Evolutionary conservation across 306 rosid genomes (phyloP), one percentile per base, ranked within the genome.

Genomic region (Ziziphus jujuba): DNA sequence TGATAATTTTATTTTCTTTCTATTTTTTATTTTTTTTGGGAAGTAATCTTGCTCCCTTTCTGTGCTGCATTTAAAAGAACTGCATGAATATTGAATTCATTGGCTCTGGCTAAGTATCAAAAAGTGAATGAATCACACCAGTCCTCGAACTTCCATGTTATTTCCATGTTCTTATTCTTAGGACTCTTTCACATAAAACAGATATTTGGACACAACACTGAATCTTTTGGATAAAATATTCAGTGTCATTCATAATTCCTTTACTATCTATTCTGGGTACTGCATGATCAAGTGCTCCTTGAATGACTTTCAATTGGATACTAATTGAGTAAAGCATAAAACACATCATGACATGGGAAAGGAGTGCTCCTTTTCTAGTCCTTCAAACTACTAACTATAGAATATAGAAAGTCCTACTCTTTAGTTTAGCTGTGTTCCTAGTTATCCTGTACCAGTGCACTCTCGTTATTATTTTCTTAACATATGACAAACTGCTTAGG

Each of bases 401-500:
- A 21, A 47, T 33, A 16, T 33, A 45, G 13, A 17, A n/a, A 47
- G 0, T 23, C 3, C 22, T 45, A 33, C 47, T 10, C 7, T 69
- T 21, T 36, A 2, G 9, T 36, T 2, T 25, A 9, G 13, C 25
- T 25, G 33, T 3, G 14, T 40, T 61, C 6, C 33, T 9, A 63
- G 5, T 19, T 21, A 3, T 3, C 65, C 1, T 61, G 4, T 61
- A 19, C 15, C 8, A 22, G 56, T 47, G 38, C 25, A 21, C 40
- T 63, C 6, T 31, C 28, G 31, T 35, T 9, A 34, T 21, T 20
- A 19, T 19, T 53, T 50, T 15, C 35, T 6, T 21, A 68, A n/a
- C 24, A 31, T 3, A 7, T 35, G 59, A 1, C 35, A 5, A 63
- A 56, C 24, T 55, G 48, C 71, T 59, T 75, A 88, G 91, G 76